A percentile compares a stretch with the other conserved stretches of the same genome.
phyloP scores from a whole-genome alignment of 2,329 filamentous ascomycete species.

The Tolypocladium amazonense region DNA sequence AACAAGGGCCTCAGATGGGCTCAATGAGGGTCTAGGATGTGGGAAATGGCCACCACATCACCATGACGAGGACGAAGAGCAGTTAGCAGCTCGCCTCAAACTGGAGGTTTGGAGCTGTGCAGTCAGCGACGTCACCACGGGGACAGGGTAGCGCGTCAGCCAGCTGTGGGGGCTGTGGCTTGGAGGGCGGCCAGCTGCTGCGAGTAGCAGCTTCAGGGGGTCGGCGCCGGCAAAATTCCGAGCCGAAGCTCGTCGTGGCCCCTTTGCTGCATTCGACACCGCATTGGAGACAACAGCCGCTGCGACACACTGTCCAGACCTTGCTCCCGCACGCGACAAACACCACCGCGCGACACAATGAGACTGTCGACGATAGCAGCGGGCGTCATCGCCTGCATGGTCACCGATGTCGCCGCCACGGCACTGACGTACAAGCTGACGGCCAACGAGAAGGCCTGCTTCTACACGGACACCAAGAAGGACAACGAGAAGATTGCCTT shows the following conservation, averaged over 20 bases:
- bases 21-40: not conserved
- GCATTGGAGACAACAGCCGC: constrained; percentile 7
- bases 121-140: not conserved
- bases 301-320: constrained; percentile 19
- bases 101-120: not conserved
- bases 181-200: not conserved
- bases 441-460: constrained; percentile 92
- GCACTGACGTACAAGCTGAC: constrained; percentile 87
- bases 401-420: constrained; percentile 68
- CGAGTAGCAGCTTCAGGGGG: constrained; percentile 1
- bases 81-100: not conserved
- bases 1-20: not conserved
- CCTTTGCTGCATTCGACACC: constrained; percentile 2
- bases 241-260: constrained; percentile 10
- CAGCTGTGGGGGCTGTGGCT: constrained; percentile 1
- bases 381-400: constrained; percentile 61
- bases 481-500: constrained; percentile 86
- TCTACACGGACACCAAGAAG: constrained; percentile 72
- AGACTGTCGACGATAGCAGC: constrained; percentile 50
- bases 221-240: constrained; percentile 11
- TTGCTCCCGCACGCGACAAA: constrained; percentile 16
- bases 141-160: not conserved
- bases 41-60: not conserved
- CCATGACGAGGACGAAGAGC: not conserved
- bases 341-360: constrained; percentile 39